Evolutionary conservation across 352 stramenopile genomes (phyloP).

Genomic region (Blastocystis hominis): DNA sequence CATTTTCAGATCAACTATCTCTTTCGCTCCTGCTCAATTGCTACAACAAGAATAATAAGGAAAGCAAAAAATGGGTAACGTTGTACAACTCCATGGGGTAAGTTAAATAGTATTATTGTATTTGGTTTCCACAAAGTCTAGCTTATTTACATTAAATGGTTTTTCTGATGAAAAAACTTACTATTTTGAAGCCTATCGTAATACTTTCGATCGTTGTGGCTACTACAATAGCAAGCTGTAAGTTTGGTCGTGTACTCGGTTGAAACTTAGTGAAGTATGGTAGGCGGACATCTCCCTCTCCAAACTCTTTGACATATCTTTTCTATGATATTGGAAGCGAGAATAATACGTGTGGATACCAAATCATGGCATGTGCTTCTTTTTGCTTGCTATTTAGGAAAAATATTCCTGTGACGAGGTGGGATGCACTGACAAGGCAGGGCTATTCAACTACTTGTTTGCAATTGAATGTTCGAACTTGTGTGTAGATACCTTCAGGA

Average conservation of each 20-base stretch:
- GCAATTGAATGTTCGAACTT: background rate
- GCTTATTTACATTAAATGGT: background rate
- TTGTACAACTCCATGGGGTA: no score
- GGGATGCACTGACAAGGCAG: conserved; percentile 31
- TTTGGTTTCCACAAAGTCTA: no score
- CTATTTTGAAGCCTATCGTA: background rate
- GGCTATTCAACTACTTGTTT: conserved; percentile 50
- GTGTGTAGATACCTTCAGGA: conserved; percentile 42
- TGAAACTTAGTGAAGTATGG: background rate
- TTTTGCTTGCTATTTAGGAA: background rate
- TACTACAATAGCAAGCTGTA: background rate
- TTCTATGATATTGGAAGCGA: background rate
- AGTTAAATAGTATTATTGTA: no score
- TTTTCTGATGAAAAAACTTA: background rate
- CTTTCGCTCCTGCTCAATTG: no score
- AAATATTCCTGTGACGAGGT: conserved; percentile 38
- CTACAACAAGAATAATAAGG: no score
- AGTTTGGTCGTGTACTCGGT: background rate
- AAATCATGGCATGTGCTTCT: conserved; percentile 5
- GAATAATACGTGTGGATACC: conserved; percentile 51
- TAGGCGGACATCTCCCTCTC: background rate
- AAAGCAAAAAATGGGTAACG: no score
- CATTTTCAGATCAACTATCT: no score
- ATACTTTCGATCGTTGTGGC: background rate
- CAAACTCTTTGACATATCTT: background rate